phyloP scores from a whole-genome alignment of 306 rosid species.

The Rosa multiflora region DNA sequence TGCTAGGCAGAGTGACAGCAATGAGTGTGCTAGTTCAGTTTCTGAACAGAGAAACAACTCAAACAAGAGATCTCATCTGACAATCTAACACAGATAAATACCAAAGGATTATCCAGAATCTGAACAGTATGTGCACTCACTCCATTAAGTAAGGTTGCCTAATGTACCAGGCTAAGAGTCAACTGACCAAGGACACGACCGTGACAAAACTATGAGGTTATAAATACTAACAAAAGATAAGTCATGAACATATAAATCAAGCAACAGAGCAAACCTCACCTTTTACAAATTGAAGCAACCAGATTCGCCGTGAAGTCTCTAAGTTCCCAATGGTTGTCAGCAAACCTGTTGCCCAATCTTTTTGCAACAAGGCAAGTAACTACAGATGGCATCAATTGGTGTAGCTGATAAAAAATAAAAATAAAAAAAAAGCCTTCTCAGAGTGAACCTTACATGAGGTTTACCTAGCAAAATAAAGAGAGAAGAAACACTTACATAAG shows the following conservation, averaged over 20 bases:
- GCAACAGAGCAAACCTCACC: slow-evolving; percentile 39
- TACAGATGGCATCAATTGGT: slow-evolving; percentile 94
- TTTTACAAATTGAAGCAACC: slow-evolving; percentile 82
- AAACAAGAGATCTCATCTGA: not conserved
- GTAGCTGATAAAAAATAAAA: slow-evolving; percentile 46
- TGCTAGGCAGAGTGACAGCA: not conserved
- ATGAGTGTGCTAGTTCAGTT: not conserved
- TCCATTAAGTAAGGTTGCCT: not conserved
- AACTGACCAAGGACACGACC: not conserved
- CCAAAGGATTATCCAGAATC: not conserved
- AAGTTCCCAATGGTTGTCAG: slow-evolving; percentile 86
- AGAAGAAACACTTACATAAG: slow-evolving; percentile 59
- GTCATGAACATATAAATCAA: slow-evolving; percentile 11
- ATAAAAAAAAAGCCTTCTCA: slow-evolving; percentile 12
- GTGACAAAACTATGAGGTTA: not conserved
- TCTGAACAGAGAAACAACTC: not conserved
- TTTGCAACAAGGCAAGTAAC: slow-evolving; percentile 87
- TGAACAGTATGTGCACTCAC: not conserved
- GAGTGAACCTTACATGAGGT: not conserved
- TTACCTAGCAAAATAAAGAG: not conserved
- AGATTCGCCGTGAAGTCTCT: slow-evolving; percentile 79
- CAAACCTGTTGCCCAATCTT: slow-evolving; percentile 75
- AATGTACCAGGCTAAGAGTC: not conserved
- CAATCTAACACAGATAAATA: not conserved
- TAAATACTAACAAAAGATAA: not conserved